Conservation (phyloP, 805 yeast species). For the Suhomyces pyralidae region DNA sequence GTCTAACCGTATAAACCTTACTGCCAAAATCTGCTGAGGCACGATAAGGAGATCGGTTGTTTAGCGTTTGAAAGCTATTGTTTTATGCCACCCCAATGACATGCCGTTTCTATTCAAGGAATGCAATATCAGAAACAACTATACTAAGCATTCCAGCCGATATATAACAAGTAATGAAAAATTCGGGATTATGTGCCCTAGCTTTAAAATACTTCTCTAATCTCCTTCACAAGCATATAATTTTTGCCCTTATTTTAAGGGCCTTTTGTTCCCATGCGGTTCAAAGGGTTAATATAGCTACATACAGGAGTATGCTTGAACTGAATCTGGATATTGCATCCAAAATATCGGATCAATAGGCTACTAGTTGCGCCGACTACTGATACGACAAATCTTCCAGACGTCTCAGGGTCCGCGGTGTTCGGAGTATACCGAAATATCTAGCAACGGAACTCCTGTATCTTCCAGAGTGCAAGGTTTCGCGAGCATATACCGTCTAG, state of each 20-base stretch:
- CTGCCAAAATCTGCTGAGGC: background rate
- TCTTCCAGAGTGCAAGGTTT: background rate
- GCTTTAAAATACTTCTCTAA: background rate
- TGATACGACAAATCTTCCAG: background rate
- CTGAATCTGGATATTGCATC: background rate
- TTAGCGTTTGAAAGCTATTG: background rate
- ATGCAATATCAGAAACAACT: background rate
- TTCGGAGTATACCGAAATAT: background rate
- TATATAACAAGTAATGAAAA: background rate
- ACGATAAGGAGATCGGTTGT: background rate
- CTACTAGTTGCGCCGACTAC: background rate
- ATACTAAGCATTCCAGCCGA: background rate
- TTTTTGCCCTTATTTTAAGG: background rate
- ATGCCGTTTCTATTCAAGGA: background rate
- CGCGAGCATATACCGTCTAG: background rate
- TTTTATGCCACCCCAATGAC: background rate
- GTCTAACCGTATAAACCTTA: background rate
- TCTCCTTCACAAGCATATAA: background rate
- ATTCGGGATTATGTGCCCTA: background rate
- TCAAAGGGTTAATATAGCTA: background rate
- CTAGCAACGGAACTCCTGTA: background rate
- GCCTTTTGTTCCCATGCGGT: background rate
- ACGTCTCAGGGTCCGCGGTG: background rate
- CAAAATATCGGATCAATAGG: background rate
- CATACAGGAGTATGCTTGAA: background rate